A percentile compares a stretch with the other conserved stretches of the same genome.
Conservation (phyloP, 345 rosid species). For the Arabidopsis arenosa region DNA sequence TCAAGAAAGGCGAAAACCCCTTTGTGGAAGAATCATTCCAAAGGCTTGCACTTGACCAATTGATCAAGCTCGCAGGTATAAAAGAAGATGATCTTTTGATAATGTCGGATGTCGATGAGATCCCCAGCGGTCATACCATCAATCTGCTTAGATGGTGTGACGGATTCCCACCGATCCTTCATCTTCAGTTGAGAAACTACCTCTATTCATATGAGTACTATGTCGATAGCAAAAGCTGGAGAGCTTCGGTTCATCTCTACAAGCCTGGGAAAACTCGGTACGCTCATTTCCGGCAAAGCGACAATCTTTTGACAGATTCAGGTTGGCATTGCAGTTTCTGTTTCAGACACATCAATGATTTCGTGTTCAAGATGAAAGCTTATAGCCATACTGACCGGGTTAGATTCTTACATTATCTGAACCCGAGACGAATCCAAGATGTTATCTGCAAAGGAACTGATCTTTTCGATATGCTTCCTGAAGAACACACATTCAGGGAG, state of each 20-base stretch:
- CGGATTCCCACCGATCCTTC: conserved; percentile 71
- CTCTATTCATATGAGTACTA: conserved; percentile 81
- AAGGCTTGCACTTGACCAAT: conserved; percentile 79
- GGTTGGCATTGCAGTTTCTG: conserved; percentile 99
- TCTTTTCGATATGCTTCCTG: conserved; percentile 89
- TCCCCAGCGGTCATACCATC: conserved; percentile 90
- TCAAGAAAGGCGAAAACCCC: conserved; percentile 81
- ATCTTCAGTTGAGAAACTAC: conserved; percentile 84
- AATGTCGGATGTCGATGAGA: conserved; percentile 95
- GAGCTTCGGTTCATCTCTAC: conserved; percentile 83
- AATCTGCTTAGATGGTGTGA: conserved; percentile 91
- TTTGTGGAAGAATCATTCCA: conserved; percentile 93
- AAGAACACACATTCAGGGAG: conserved; percentile 86
- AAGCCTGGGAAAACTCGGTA: conserved; percentile 69
- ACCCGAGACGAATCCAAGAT: conserved; percentile 76
- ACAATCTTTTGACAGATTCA: conserved; percentile 68
- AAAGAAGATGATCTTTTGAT: conserved; percentile 92
- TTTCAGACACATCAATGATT: conserved; percentile 72
- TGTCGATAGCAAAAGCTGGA: conserved; percentile 83
- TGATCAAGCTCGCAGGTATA: conserved; percentile 73
- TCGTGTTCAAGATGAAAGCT: conserved; percentile 92
- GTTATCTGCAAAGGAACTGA: conserved; percentile 80
- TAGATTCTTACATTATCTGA: conserved; percentile 79
- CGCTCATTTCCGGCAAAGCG: conserved; percentile 79
- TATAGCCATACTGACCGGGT: conserved; percentile 91